Percentiles rank a stretch among this genome's conserved stretches.
Conservation (phyloP, 176 grass and related monocot genomes). For the Urochloa ruziziensis region DNA sequence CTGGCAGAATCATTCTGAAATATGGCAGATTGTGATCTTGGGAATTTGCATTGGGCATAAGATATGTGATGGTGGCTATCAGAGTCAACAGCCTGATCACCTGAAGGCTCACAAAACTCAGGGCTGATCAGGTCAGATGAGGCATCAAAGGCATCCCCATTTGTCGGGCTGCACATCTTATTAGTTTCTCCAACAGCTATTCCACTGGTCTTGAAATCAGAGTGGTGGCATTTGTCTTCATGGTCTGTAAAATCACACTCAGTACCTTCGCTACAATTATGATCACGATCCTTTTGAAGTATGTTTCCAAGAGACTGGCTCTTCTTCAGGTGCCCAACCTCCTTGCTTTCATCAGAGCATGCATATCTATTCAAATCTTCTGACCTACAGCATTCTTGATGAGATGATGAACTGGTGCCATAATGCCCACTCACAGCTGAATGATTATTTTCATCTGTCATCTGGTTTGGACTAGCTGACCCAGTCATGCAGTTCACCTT, state of each 20-base stretch:
- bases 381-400: constrained; percentile 61
- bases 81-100: constrained; percentile 35
- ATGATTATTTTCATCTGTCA: constrained; percentile 29
- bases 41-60: constrained; percentile 38
- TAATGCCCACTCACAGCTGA: constrained; percentile 41
- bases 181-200: constrained; percentile 31
- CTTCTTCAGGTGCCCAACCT: constrained; percentile 45
- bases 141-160: constrained; percentile 18
- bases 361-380: constrained; percentile 46
- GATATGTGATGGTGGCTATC: constrained; percentile 27
- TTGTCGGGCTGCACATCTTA: not conserved
- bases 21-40: constrained; percentile 56
- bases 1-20: constrained; percentile 34
- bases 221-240: constrained; percentile 4
- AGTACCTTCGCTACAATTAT: constrained; percentile 25
- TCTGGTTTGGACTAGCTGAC: constrained; percentile 28
- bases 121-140: constrained; percentile 40
- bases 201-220: constrained; percentile 20
- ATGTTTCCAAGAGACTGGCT: constrained; percentile 62
- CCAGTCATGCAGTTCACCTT: constrained; percentile 12
- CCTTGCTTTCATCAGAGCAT: constrained; percentile 45
- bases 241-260: constrained; percentile 21
- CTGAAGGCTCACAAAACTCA: constrained; percentile 40
- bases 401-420: constrained; percentile 35
- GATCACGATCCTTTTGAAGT: constrained; percentile 41